These are phyloP conservation scores for Quercus parvula DNA, from an alignment of 306 rosid genomes.

Conservation along the genomic window DNA sequence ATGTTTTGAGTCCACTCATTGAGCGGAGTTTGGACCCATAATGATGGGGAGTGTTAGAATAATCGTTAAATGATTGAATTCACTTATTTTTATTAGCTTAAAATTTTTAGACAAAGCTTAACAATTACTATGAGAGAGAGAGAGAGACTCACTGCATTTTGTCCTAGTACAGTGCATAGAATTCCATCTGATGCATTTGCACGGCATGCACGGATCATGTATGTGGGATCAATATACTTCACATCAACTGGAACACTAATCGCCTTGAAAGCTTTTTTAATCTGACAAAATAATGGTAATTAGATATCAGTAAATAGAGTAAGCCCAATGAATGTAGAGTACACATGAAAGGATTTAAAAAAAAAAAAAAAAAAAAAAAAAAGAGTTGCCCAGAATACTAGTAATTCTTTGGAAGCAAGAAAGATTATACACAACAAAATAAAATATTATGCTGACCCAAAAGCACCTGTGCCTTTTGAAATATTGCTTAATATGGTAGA, in stretches of 20 bases:
- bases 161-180: constrained; percentile 91
- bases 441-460: background rate
- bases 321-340: background rate
- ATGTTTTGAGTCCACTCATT: too few species aligned
- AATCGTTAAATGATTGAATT: too few species aligned
- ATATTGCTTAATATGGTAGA: background rate
- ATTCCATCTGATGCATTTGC: constrained; percentile 99
- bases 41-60: too few species aligned
- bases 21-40: too few species aligned
- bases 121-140: background rate
- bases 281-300: constrained; percentile 39
- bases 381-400: background rate
- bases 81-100: too few species aligned
- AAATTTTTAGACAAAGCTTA: too few species aligned
- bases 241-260: constrained; percentile 78
- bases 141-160: constrained; percentile 80
- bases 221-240: constrained; percentile 95
- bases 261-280: constrained; percentile 70
- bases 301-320: constrained; percentile 3
- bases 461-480: background rate
- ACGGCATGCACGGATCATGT: constrained; percentile 95
- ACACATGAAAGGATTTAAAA: background rate
- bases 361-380: background rate
- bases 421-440: background rate
- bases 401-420: background rate